Base-by-base conservation (phyloP, 129 eudicot species). In the Flaveria sonorensis region DNA sequence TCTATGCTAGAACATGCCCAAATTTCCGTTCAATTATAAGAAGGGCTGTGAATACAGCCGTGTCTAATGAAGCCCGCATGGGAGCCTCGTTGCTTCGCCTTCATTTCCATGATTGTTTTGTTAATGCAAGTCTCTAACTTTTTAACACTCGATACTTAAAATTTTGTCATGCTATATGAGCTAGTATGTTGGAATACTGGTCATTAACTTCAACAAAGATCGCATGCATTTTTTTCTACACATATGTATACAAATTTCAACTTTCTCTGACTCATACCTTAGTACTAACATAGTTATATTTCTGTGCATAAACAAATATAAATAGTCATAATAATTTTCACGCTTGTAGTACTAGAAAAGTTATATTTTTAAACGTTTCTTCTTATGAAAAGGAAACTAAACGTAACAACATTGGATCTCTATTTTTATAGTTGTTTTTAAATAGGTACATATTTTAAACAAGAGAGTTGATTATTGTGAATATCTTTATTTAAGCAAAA, bases 51-150 rank as follows among this genome's bases (percentile, higher is more conserved):
- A 71, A 81, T 40, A 8, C 73, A 4, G 90, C 88, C 1, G 86
- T 83, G 57, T 45, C 73, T 15, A 81, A 24, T 21, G 88, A 87
- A 82, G 73, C 77, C 70, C 86, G 90, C 19, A 86, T 83, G 90
- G 90, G 87, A 47, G 90, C 90, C 24, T 87, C 90, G 2, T 64
- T 86, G 72, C 90, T 86, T 63, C 87, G 90, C n/a, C 83, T 86
- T 28, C 90, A 86, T 60, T 86, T 84, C 70, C 90, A 87, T 67
- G 90, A 87, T 52, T 87, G 90, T 57, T 87, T 86, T 57, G 90
- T 86, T 50, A 84, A 81, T 63, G 87, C 73, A 81, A 77, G 87
- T 77, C 28, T 62, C 66, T 4, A 15, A 72, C 42, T 30, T 77
- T 4, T 47, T 32, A 16, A 64, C 70, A 30, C 23, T 36, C 40